These are phyloP conservation scores for Beauveria caledonica DNA, from an alignment of 2,329 filamentous ascomycete genomes.

Conservation along the genomic window DNA sequence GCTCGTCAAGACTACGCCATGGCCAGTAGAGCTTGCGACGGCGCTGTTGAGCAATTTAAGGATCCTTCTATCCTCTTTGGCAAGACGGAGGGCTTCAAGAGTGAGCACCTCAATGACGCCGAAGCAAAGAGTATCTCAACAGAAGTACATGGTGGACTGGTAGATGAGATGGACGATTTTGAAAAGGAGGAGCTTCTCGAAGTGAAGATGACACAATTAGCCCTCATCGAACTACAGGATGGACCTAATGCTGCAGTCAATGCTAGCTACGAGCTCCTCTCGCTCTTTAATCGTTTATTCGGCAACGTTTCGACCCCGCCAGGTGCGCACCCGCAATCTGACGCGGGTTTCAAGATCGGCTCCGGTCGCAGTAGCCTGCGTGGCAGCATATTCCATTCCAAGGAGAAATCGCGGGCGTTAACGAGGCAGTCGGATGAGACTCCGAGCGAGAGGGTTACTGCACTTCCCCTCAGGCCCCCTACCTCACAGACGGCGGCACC, in stretches of 20 bases:
- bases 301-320: conserved; percentile 45
- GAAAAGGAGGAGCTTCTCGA: conserved; percentile 88
- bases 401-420: conserved; percentile 36
- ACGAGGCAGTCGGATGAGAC: conserved; percentile 31
- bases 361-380: conserved; percentile 63
- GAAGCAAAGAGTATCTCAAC: conserved; percentile 23
- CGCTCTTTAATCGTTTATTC: conserved; percentile 75
- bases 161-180: conserved; percentile 73
- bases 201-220: conserved; percentile 89
- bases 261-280: conserved; percentile 74
- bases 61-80: conserved; percentile 64
- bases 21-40: conserved; percentile 76
- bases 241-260: conserved; percentile 82
- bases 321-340: conserved; percentile 29
- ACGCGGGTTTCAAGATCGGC: conserved; percentile 61
- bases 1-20: conserved; percentile 77
- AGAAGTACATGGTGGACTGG: conserved; percentile 37
- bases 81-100: conserved; percentile 47
- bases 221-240: conserved; percentile 74
- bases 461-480: conserved; percentile 22
- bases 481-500: conserved; percentile 48
- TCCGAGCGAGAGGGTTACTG: conserved; percentile 29
- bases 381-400: conserved; percentile 68
- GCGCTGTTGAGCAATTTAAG: conserved; percentile 83
- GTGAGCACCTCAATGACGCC: conserved; percentile 57